Evolutionary conservation across 257 asterid species (phyloP).

Genomic region (Solanum appendiculatum): DNA sequence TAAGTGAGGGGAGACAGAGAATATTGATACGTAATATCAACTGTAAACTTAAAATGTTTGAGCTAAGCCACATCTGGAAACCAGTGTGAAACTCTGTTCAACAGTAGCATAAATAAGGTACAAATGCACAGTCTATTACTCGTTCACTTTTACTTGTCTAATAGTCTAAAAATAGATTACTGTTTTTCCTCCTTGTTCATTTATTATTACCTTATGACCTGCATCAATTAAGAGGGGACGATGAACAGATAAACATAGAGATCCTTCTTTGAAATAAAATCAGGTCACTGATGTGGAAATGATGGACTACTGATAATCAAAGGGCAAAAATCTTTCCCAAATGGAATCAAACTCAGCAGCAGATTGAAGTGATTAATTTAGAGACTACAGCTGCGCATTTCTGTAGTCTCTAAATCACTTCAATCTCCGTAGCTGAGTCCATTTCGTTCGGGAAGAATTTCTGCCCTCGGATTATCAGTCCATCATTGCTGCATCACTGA

Average conservation of each 20-base stretch:
- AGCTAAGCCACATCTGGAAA: not conserved
- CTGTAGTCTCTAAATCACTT: not conserved
- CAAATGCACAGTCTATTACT: not conserved
- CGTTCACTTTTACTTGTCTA: not conserved
- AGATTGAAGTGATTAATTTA: not conserved
- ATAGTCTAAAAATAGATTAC: not conserved
- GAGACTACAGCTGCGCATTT: not conserved
- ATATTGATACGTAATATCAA: too few relatives aligned
- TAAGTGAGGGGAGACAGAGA: too few relatives aligned
- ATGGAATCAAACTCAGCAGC: not conserved
- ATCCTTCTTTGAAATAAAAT: not conserved
- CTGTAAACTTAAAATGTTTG: not conserved
- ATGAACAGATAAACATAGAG: not conserved
- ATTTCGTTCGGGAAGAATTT: not conserved
- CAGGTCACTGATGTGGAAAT: not conserved
- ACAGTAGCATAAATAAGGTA: not conserved
- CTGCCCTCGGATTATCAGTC: not conserved
- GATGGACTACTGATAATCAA: not conserved
- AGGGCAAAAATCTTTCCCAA: not conserved
- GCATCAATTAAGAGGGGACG: not conserved
- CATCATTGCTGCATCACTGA: not conserved
- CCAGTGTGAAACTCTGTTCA: slow-evolving; percentile 2
- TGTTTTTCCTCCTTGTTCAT: not conserved
- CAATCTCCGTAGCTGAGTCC: not conserved
- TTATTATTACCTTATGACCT: not conserved